These are phyloP conservation scores for Zygosaccharomyces rouxii DNA, from an alignment of 805 yeast species.

Conservation along the genomic window DNA sequence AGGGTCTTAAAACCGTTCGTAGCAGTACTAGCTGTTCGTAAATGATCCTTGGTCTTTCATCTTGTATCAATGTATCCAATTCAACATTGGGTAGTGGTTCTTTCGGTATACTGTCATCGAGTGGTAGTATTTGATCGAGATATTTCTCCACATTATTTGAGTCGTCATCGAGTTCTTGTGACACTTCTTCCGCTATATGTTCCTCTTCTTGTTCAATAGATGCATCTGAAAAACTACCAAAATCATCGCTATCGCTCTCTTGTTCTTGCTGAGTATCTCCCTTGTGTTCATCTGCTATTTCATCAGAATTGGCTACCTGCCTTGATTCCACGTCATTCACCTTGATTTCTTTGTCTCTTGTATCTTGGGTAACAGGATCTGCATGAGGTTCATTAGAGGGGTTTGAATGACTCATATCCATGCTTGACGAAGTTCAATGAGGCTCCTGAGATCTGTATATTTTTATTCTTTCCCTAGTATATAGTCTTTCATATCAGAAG, in stretches of 20 bases:
- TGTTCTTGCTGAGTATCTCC: background rate
- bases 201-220: slow-evolving; percentile 20
- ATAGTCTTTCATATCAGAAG: no score
- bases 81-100: background rate
- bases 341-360: no score
- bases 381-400: no score
- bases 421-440: no score
- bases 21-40: slow-evolving; percentile 31
- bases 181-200: background rate
- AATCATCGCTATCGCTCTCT: slow-evolving; percentile 29
- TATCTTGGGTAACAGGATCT: no score
- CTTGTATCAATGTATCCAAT: slow-evolving; percentile 20
- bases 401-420: no score
- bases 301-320: background rate
- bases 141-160: slow-evolving; percentile 1
- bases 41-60: slow-evolving; percentile 30
- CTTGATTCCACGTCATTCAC: background rate
- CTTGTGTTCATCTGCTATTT: background rate
- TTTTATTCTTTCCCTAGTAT: no score
- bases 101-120: slow-evolving; percentile 1
- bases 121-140: slow-evolving; percentile 9
- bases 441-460: no score
- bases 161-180: background rate
- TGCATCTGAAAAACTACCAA: slow-evolving; percentile 36
- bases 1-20: slow-evolving; percentile 21